Base-by-base conservation (phyloP, 1,139 yeast genomes). In the Debaryomyces sp. region DNA sequence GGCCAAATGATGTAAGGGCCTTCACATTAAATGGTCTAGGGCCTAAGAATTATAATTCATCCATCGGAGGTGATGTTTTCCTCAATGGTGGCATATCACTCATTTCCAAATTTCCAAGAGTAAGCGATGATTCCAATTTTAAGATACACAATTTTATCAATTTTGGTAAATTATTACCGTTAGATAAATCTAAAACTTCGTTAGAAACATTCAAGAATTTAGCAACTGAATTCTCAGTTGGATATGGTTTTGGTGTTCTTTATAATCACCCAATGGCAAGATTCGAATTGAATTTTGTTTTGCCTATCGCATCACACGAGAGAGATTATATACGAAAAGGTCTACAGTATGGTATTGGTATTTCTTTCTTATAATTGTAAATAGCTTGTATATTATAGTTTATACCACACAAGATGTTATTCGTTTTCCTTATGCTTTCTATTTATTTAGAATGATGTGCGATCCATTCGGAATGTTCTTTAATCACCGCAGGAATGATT, bases 221-320 rank as follows among this genome's bases (percentile, higher is more conserved):
- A 32, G 39, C 55, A 2, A 51, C 56, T 10, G 71, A 73, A 44
- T 61, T 67, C 44, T 82, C 90, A 2, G 64, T 82, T 0, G 78
- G 92, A 30, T 69, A 75, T 36, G 97, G 97, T 1, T 54, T 85
- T 48, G 99, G 99, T 1, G 55, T 94, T 4, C 77, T 89, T 17
- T 90, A 87, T 63, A 84, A 85, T 54, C 96, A 91, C 62, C 96
- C 96, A 1, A 82, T 84, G 67, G 98, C 98, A 0, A 77, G 98
- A 54, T 88, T 94, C 61, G 99, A 94, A 67, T 78, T 94, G 56
- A 92, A 91, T 64, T 85, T 92, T 56, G 88, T 88, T 1, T 66
- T 92, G 34, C 99, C 99, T 0, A 58, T 94, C 33, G 71, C 82
- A 1, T 80, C 82, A 0, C 85, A 85, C 59, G 75, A 77, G 12